These are phyloP conservation scores for Huntiella bhutanensis DNA, from an alignment of 2,329 filamentous ascomycete genomes.

Conservation along the genomic window DNA sequence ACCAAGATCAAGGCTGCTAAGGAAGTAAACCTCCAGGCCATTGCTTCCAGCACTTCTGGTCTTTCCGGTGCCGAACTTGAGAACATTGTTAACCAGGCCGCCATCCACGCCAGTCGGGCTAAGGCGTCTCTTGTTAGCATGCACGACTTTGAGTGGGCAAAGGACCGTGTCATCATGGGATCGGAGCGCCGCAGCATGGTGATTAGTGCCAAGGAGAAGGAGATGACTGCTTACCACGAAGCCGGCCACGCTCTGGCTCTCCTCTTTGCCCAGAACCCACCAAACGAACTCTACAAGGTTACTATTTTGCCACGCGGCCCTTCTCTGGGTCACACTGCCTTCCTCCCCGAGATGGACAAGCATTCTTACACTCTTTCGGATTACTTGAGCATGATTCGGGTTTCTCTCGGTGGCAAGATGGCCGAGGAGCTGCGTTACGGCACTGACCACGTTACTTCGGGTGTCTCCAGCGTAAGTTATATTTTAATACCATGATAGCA, in stretches of 20 bases:
- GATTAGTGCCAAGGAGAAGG: constrained; percentile 82
- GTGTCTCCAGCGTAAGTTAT: constrained; percentile 52
- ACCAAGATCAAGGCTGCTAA: constrained; percentile 67
- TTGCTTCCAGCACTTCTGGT: constrained; percentile 75
- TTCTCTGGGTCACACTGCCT: constrained; percentile 70
- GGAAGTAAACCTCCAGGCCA: constrained; percentile 64
- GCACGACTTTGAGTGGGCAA: constrained; percentile 85
- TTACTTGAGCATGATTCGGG: constrained; percentile 61
- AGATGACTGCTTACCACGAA: constrained; percentile 91
- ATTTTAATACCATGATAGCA: not conserved
- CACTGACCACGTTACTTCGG: constrained; percentile 75
- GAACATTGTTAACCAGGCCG: constrained; percentile 92
- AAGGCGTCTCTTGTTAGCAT: constrained; percentile 59
- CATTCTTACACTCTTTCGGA: constrained; percentile 76
- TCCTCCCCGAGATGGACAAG: constrained; percentile 80
- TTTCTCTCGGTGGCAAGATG: constrained; percentile 69
- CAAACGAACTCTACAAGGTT: constrained; percentile 79
- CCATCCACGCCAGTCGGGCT: constrained; percentile 78
- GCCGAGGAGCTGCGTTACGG: constrained; percentile 86
- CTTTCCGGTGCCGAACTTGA: constrained; percentile 92
- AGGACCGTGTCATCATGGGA: constrained; percentile 95
- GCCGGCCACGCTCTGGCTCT: constrained; percentile 85
- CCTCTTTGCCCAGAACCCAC: constrained; percentile 55
- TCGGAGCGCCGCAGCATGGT: constrained; percentile 79
- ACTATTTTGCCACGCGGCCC: constrained; percentile 86